Evolutionary conservation across 768 basidiomycete genomes (phyloP).

Genomic region (Mycena rosella): DNA sequence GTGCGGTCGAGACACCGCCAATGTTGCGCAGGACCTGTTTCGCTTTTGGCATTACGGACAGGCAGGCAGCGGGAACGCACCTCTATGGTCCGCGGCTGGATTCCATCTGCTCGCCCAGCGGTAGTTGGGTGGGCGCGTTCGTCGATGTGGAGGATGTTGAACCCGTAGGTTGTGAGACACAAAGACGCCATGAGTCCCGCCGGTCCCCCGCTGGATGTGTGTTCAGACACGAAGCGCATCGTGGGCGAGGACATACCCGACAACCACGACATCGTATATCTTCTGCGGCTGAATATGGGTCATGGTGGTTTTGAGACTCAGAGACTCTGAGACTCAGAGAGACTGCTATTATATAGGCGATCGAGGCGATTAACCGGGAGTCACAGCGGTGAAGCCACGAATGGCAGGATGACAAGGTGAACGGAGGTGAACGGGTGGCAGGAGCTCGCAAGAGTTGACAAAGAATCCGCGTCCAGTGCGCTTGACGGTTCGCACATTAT

Average conservation of each 20-base stretch:
- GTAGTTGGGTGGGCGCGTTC: constrained; percentile 34
- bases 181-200: constrained; percentile 37
- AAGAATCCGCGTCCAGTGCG: not conserved
- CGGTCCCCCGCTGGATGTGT: constrained; percentile 28
- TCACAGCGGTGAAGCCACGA: no score
- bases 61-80: not conserved
- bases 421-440: no score
- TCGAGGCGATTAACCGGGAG: no score
- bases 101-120: constrained; percentile 69
- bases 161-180: constrained; percentile 37
- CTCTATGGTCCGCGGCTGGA: constrained; percentile 67
- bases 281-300: constrained; percentile 20
- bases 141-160: constrained; percentile 38
- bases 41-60: not conserved
- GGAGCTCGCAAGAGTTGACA: no score
- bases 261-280: constrained; percentile 36
- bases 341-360: no score
- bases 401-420: no score
- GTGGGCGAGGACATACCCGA: constrained; percentile 27
- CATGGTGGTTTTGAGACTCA: constrained; percentile 31
- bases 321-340: no score
- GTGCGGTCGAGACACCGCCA: constrained; percentile 31
- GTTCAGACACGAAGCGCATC: not conserved
- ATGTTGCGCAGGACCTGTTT: constrained; percentile 37
- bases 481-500: not conserved